A percentile compares a stretch with the other conserved stretches of the same genome.
phyloP scores from a whole-genome alignment of 148 eudicot species.

The Camellia lanceoleosa region DNA sequence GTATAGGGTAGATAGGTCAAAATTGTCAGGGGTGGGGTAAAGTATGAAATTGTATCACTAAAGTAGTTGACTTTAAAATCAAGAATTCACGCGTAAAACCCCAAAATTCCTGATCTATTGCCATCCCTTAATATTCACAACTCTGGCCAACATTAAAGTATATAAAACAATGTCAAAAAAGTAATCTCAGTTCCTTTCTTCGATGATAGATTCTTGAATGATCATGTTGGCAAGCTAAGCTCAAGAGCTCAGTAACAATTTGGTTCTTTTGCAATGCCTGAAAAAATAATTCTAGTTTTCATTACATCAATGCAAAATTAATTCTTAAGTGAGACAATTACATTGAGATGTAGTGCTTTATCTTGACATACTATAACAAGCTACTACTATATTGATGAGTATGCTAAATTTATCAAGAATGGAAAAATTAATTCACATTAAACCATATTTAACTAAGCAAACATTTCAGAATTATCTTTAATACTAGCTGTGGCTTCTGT shows the following conservation, averaged over 20 bases:
- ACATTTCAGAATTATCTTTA: background rate
- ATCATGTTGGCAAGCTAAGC: background rate
- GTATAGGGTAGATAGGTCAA: too few species aligned
- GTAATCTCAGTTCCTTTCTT: background rate
- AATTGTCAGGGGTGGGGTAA: too few species aligned
- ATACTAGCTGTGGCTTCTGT: background rate
- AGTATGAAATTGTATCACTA: too few species aligned
- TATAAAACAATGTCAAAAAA: background rate
- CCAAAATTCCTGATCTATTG: too few species aligned
- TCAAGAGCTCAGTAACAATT: background rate
- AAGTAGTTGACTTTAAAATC: too few species aligned
- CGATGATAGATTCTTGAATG: background rate
- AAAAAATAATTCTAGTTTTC: too few species aligned
- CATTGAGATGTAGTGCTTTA: background rate
- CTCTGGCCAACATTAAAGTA: too few species aligned
- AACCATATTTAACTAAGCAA: background rate
- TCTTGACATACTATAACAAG: background rate
- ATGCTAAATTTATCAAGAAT: background rate
- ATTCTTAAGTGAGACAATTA: too few species aligned
- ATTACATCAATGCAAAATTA: background rate
- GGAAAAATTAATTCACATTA: background rate
- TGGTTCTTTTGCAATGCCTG: background rate
- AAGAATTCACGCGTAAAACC: too few species aligned
- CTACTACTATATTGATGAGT: background rate
- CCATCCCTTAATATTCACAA: too few species aligned